These are phyloP conservation scores for Hevea brasiliensis DNA, from an alignment of 345 rosid species.

Conservation along the genomic window DNA sequence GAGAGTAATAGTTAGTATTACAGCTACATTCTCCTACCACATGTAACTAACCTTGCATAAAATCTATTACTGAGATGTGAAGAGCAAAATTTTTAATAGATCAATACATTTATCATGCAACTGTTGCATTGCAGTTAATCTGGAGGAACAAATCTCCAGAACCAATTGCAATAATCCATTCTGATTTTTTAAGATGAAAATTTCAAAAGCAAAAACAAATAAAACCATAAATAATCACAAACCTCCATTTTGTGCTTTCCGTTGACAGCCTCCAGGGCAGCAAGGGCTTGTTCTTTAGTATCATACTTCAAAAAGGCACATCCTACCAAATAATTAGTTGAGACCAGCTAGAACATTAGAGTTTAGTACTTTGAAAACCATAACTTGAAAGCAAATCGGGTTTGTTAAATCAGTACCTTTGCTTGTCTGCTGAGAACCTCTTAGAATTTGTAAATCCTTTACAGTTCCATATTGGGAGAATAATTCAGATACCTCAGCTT, in stretches of 20 bases:
- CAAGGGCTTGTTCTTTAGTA: conserved; percentile 89
- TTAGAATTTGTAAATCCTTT: conserved; percentile 80
- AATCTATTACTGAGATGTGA: neutral
- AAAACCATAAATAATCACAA: conserved; percentile 20
- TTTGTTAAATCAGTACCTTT: conserved; percentile 56
- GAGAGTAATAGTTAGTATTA: neutral
- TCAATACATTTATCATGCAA: neutral
- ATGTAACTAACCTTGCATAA: neutral
- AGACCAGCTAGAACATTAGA: conserved; percentile 23
- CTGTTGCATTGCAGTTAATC: neutral
- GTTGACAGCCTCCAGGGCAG: conserved; percentile 82
- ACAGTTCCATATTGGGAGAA: conserved; percentile 77
- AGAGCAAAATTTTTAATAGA: neutral
- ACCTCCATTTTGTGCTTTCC: conserved; percentile 99
- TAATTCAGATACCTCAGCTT: conserved; percentile 68
- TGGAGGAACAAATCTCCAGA: conserved; percentile 6
- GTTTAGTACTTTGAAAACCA: conserved; percentile 8
- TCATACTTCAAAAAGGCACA: conserved; percentile 97
- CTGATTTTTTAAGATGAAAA: too few species aligned
- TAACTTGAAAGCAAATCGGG: conserved; percentile 2
- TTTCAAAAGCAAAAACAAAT: too few species aligned
- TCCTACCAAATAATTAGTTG: conserved; percentile 46
- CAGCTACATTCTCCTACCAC: neutral
- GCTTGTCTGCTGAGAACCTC: conserved; percentile 98
- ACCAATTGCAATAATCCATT: neutral